Evolutionary conservation across 805 yeast genomes (phyloP), one percentile per base, ranked within the genome.

Genomic region (Nakazawaea ishiwadae): DNA sequence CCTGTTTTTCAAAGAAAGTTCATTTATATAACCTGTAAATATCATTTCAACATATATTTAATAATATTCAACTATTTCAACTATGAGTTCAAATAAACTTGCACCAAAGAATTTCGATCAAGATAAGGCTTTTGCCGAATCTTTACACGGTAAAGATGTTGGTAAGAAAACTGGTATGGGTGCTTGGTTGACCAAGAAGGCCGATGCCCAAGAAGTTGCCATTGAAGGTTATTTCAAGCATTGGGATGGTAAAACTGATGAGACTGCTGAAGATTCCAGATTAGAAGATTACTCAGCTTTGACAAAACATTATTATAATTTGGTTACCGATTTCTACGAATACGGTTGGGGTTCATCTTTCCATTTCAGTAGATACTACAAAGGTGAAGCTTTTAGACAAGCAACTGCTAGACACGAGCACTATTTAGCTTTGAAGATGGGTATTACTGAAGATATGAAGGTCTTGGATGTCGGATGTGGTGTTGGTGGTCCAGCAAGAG

Each of bases 291-390:
- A 91, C 69, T 85, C 95, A 44, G 81, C 83, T 51, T 76, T 89
- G 54, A 93, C 99, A 42, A 90, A 86, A 63, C 95, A 93, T 60
- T 91, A 91, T 74, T 91, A 91, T 73, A 93, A 93, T 69, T 79
- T 91, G 60, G 97, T 87, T 38, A 93, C 99, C 21, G 99, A 91
- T 66, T 93, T 93, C 58, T 93, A 93, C 73, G 99, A 93, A 69
- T 91, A 93, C 65, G 99, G 99, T 38, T 93, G 99, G 99, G 99
- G 99, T 51, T 76, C 96, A 14, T 87, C 96, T 12, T 93, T 93
- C 87, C 99, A 93, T 66, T 93, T 93, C 65, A 86, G 95, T 31
- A 81, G 96, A 56, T 93, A 83, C 71, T 91, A 87, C 71, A 74
- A 72, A 59, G 97, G 97, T 49, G 99, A 93, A 69, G 79, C 93